Evolutionary conservation across 805 yeast genomes (phyloP).

Genomic region (Saccharomycopsis malanga): DNA sequence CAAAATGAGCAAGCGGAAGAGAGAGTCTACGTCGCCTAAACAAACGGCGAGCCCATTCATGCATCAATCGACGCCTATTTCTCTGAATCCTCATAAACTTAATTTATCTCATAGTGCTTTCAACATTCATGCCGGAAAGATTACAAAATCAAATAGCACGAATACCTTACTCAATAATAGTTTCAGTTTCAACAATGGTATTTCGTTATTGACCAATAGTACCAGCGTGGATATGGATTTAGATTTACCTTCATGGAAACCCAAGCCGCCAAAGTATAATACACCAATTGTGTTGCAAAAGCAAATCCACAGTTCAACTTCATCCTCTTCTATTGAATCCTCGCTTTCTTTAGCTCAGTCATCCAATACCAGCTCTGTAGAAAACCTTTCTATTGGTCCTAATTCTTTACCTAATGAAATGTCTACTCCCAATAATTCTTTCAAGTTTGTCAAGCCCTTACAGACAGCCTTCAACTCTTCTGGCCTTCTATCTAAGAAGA

Average conservation of each 20-base stretch:
- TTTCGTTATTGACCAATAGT: too few species aligned
- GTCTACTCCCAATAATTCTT: constrained; percentile 33
- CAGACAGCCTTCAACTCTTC: constrained; percentile 77
- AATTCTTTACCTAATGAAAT: constrained; percentile 2
- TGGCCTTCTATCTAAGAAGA: constrained; percentile 61
- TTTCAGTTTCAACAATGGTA: background rate
- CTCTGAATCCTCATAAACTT: constrained; percentile 1
- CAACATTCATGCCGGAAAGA: background rate
- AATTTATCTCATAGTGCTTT: background rate
- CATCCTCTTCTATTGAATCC: constrained; percentile 13
- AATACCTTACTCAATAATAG: background rate
- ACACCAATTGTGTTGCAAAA: constrained; percentile 3
- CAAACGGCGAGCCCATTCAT: background rate
- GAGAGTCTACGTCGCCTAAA: constrained; percentile 16
- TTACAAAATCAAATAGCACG: constrained; percentile 8
- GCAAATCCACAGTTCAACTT: constrained; percentile 11
- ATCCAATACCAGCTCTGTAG: constrained; percentile 7
- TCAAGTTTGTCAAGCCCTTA: constrained; percentile 70
- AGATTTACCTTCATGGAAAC: background rate
- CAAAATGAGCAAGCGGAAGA: constrained; percentile 19
- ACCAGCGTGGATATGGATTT: background rate
- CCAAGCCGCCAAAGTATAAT: background rate
- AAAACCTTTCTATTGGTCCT: constrained; percentile 3
- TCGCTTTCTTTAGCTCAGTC: constrained; percentile 12
- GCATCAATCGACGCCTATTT: background rate